Evolutionary conservation across 345 rosid genomes (phyloP).

Genomic region (Cardiospermum halicacabum): DNA sequence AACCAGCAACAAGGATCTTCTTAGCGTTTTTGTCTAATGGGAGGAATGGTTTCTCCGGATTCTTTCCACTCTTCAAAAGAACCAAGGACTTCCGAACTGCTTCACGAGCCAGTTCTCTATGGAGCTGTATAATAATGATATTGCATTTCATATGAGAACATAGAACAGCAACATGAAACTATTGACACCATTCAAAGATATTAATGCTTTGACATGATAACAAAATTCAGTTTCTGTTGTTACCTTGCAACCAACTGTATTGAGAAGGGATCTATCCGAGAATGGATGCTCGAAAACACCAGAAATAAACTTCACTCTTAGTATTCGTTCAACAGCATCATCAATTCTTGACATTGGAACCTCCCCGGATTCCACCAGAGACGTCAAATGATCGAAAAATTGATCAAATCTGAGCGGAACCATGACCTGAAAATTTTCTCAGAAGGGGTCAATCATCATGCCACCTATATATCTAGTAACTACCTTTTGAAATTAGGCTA

Average conservation of each 20-base stretch:
- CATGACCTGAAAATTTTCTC: slow-evolving; percentile 58
- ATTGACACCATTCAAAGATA: no score
- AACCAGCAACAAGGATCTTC: slow-evolving; percentile 68
- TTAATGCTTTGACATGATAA: no score
- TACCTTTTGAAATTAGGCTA: slow-evolving; percentile 15
- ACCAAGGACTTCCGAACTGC: slow-evolving; percentile 89
- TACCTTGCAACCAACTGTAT: slow-evolving; percentile 79
- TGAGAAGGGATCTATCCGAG: slow-evolving; percentile 61
- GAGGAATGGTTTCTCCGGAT: slow-evolving; percentile 42
- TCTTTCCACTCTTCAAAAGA: slow-evolving; percentile 77
- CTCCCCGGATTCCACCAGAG: slow-evolving; percentile 70
- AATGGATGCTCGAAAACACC: slow-evolving; percentile 80
- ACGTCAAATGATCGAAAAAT: slow-evolving; percentile 44
- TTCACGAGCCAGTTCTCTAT: slow-evolving; percentile 69
- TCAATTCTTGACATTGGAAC: slow-evolving; percentile 56
- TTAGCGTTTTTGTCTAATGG: slow-evolving; percentile 62
- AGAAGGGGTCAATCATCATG: slow-evolving; percentile 12
- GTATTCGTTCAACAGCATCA: slow-evolving; percentile 82
- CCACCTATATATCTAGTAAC: neutral
- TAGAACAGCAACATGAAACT: no score
- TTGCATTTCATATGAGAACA: neutral
- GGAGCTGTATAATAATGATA: slow-evolving; percentile 40
- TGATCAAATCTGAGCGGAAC: slow-evolving; percentile 53
- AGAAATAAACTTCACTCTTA: slow-evolving; percentile 78
- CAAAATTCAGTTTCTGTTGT: no score